Base-by-base conservation (phyloP, 2,329 filamentous ascomycete species). In the Bretziella fagacearum region DNA sequence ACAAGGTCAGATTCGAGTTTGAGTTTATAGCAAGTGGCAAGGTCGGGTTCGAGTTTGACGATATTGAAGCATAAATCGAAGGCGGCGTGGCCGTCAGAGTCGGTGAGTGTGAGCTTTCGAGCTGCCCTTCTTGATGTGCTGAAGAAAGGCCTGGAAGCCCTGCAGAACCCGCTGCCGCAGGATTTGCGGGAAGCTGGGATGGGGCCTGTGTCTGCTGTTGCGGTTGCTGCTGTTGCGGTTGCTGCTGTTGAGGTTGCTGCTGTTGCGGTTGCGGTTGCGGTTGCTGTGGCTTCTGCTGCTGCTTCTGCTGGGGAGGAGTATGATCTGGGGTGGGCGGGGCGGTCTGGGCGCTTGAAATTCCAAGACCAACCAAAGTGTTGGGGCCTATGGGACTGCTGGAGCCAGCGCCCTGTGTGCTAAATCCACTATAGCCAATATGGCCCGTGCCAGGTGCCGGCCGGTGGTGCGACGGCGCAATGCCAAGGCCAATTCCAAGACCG, bases 81-180 rank as follows among this genome's bases (percentile, higher is more conserved):
- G 46, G 26, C 23, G 44, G 46, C 29, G 46, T 48, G 29, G 30
- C 46, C 22, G 39, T 43, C 15, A 48, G 18, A 43, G 39, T 37
- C 18, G 46, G 46, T 15, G 46, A 43, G 11, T 39, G 7, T 18
- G 35, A 22, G 13, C n/a, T n/a, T 20, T 25, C 35, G 23, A 39
- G 13, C 7, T 25, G 17, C 7, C 3, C 17, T 7, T 23, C 17
- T 10, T 20, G 15, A 10, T 20, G 6, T 29, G 27, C 30, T 33
- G 30, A 33, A 33, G 5, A 33, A 15, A n/a, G 11, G 30, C 30
- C 30, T 33, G 23, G 29, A 43, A 26, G 25, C 11, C 17, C 22
- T 41, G 39, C 39, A 23, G 20, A 26, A 15, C n/a, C 39, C n/a
- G 17, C n/a, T n/a, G 32, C 25, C 33, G 18, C 8, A 46, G 41